Conservation (phyloP, 495 filamentous ascomycete genomes). For the Neurospora sp. region DNA sequence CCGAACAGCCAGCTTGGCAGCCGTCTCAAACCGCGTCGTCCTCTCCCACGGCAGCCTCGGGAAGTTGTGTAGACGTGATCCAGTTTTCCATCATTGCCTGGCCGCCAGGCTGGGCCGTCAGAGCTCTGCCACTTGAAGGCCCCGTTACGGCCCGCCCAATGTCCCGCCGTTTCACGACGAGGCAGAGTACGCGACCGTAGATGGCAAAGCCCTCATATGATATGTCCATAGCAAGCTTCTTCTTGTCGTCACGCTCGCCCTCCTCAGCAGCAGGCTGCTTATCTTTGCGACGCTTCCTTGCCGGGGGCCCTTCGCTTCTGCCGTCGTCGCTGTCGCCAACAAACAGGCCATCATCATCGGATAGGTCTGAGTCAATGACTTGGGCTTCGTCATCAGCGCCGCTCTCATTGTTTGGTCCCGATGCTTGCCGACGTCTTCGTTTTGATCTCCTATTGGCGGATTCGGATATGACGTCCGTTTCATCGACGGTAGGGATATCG, state of each 20-base stretch:
- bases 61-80: constrained; percentile 66
- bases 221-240: constrained; percentile 75
- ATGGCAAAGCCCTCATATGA: constrained; percentile 93
- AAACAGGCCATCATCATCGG: constrained; percentile 24
- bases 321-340: constrained; percentile 11
- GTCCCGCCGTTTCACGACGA: constrained; percentile 64
- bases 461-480: constrained; percentile 20
- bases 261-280: constrained; percentile 18
- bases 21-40: constrained; percentile 12
- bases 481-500: constrained; percentile 33
- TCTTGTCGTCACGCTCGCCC: constrained; percentile 62
- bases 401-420: constrained; percentile 15
- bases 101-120: constrained; percentile 34
- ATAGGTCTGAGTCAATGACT: constrained; percentile 9
- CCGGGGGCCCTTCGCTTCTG: constrained; percentile 23
- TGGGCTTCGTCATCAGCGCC: constrained; percentile 16
- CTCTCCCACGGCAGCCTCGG: constrained; percentile 26
- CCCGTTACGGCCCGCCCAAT: constrained; percentile 14
- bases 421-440: constrained; percentile 13
- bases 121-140: constrained; percentile 20
- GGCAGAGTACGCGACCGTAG: constrained; percentile 80
- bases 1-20: not conserved
- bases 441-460: constrained; percentile 21
- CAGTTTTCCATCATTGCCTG: constrained; percentile 89
- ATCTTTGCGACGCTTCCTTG: constrained; percentile 39